A percentile compares a stretch with the other conserved stretches of the same genome.
These are phyloP conservation scores for Helicostylum pulchrum DNA, from an alignment of 192 early-diverging fungal genomes.

Conservation along the genomic window DNA sequence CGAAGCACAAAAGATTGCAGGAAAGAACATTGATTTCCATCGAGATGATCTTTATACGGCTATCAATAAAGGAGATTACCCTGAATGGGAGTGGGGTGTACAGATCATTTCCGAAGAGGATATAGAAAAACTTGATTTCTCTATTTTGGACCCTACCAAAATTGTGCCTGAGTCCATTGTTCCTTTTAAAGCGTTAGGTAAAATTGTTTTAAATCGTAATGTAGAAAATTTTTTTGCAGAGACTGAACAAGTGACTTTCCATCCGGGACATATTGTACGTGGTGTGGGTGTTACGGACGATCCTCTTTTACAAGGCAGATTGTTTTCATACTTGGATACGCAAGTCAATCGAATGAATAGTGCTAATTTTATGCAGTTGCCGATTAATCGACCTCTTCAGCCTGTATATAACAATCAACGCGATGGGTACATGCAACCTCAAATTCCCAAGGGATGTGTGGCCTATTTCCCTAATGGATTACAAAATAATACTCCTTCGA, in stretches of 20 bases:
- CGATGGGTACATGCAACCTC: conserved; percentile 37
- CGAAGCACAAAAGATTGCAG: conserved; percentile 40
- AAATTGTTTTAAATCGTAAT: conserved; percentile 43
- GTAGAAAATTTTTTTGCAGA: conserved; percentile 46
- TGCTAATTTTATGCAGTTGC: conserved; percentile 43
- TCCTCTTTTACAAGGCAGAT: conserved; percentile 44
- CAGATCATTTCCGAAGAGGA: conserved; percentile 38
- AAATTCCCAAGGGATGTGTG: conserved; percentile 29
- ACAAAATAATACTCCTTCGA: conserved; percentile 9
- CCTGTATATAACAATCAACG: conserved; percentile 46
- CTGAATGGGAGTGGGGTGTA: conserved; percentile 43
- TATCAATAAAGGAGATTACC: conserved; percentile 37
- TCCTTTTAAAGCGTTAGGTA: conserved; percentile 38
- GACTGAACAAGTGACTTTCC: conserved; percentile 46
- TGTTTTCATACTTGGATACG: conserved; percentile 48
- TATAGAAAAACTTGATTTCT: conserved; percentile 36
- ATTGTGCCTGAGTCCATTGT: conserved; percentile 43
- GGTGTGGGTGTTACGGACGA: conserved; percentile 46
- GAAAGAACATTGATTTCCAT: conserved; percentile 44
- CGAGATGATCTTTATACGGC: conserved; percentile 37
- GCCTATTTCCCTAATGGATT: conserved; percentile 31
- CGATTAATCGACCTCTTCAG: conserved; percentile 44
- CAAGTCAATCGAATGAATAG: conserved; percentile 39
- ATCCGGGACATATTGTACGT: conserved; percentile 37
- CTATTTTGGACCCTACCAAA: conserved; percentile 48